Conservation (phyloP, 352 stramenopile genomes). For the Globisporangium sylvaticum region DNA sequence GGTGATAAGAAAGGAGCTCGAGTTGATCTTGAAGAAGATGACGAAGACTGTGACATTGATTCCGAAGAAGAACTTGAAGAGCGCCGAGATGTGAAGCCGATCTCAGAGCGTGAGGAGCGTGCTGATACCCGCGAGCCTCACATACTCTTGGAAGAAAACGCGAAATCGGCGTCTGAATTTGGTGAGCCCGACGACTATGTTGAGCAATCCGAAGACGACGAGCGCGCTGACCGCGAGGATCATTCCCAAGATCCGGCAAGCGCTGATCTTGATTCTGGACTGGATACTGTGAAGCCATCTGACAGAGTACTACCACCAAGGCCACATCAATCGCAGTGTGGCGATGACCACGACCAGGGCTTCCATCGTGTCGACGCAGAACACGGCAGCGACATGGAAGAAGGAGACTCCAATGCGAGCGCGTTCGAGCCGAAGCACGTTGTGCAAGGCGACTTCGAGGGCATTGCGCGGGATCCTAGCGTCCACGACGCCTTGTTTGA, state of each 20-base stretch:
- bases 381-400: not conserved
- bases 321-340: not conserved
- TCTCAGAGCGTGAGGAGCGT: not conserved
- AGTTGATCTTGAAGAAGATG: constrained; percentile 35
- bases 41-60: constrained; percentile 13
- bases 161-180: not conserved
- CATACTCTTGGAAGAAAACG: not conserved
- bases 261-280: not conserved
- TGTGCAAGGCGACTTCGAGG: not conserved
- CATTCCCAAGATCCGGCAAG: not conserved
- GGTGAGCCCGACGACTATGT: not conserved
- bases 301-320: not conserved
- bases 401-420: not conserved
- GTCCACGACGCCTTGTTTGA: not conserved
- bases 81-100: not conserved
- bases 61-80: not conserved
- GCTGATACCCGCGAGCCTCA: not conserved
- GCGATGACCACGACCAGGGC: not conserved
- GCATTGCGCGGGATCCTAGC: not conserved
- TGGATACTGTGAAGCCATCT: not conserved
- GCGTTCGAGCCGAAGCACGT: no score
- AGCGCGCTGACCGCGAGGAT: not conserved
- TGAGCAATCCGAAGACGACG: not conserved
- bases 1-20: constrained; percentile 20
- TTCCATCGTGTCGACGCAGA: not conserved